Evolutionary conservation across 768 basidiomycete genomes (phyloP).

Genomic region (Leccinum subgranulosum): DNA sequence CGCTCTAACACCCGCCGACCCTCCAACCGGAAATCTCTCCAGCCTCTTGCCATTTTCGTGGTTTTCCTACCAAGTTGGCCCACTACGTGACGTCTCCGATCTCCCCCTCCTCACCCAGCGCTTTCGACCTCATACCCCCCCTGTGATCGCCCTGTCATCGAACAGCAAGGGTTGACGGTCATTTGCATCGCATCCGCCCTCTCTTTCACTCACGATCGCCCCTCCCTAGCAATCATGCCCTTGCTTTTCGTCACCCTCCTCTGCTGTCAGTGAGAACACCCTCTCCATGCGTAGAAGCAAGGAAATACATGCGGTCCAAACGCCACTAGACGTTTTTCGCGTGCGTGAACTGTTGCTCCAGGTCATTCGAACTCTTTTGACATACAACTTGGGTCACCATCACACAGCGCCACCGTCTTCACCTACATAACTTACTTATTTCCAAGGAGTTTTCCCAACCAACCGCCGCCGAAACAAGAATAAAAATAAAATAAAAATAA

Average conservation of each 20-base stretch:
- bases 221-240: neutral
- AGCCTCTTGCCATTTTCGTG: conserved; percentile 1
- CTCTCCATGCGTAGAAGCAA: conserved; percentile 7
- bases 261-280: conserved; percentile 2
- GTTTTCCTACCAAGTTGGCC: neutral
- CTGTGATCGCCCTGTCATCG: neutral
- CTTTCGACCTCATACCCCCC: neutral
- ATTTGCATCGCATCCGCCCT: neutral
- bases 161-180: neutral
- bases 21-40: neutral
- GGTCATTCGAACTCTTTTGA: conserved; percentile 6
- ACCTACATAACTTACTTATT: neutral
- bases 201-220: neutral
- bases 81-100: conserved; percentile 3
- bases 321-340: conserved; percentile 32
- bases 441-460: conserved; percentile 5
- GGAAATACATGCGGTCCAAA: conserved; percentile 14
- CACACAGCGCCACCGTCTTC: conserved; percentile 2
- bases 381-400: neutral
- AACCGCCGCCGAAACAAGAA: conserved; percentile 5
- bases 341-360: conserved; percentile 20
- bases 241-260: neutral
- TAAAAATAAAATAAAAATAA: neutral
- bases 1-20: neutral
- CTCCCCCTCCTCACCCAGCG: neutral